Conservation (phyloP, 2,329 filamentous ascomycete species). For the Aspergillus oerlinghausenensis region DNA sequence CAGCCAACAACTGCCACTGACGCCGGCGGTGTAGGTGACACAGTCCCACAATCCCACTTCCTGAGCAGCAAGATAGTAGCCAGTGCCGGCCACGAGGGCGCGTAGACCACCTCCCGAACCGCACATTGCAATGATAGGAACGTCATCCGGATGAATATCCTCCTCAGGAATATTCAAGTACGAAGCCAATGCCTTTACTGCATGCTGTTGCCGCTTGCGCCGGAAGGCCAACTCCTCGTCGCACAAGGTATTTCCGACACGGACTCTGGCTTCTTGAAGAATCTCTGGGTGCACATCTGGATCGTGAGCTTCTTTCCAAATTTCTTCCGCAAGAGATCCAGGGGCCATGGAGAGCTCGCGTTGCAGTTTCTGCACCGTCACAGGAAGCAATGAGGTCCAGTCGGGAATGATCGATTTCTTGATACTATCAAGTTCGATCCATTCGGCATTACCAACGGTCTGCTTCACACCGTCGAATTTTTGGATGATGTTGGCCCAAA, state of each 20-base stretch:
- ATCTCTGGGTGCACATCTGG: conserved; percentile 83
- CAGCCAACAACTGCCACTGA: conserved; percentile 94
- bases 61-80: conserved; percentile 77
- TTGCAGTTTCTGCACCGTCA: conserved; percentile 76
- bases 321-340: conserved; percentile 83
- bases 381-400: conserved; percentile 74
- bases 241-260: conserved; percentile 77
- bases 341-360: conserved; percentile 81
- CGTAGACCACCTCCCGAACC: conserved; percentile 88
- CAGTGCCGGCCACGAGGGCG: conserved; percentile 83
- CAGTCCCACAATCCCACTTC: conserved; percentile 91
- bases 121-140: conserved; percentile 89
- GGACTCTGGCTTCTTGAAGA: conserved; percentile 70
- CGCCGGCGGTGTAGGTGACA: conserved; percentile 88
- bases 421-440: conserved; percentile 50
- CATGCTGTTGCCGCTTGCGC: conserved; percentile 61
- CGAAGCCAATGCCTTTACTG: conserved; percentile 68
- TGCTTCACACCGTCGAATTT: conserved; percentile 39
- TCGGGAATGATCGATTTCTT: conserved; percentile 71
- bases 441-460: conserved; percentile 38
- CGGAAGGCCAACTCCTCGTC: conserved; percentile 76
- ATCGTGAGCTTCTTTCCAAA: conserved; percentile 89
- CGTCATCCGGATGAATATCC: conserved; percentile 86
- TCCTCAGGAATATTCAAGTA: conserved; percentile 75
- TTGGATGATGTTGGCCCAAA: conserved; percentile 50